Evolutionary conservation across 2,329 filamentous ascomycete species (phyloP), one percentile per base, ranked within the genome.

Genomic region (Calonectria crousiana): DNA sequence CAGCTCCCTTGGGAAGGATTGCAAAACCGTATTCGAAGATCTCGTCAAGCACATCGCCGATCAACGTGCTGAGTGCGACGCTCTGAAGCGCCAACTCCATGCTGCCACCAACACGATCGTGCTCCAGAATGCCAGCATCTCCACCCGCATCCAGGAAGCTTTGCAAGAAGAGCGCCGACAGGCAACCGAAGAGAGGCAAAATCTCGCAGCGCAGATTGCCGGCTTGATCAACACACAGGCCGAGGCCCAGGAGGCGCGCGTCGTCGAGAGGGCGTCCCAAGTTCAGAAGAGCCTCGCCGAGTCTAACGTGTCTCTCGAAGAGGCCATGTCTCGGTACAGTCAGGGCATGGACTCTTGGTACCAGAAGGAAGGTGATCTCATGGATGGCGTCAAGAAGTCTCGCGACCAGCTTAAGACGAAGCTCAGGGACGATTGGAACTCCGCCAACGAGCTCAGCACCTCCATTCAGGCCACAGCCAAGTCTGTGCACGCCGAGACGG

Each of bases 401-500:
- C 90, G 94, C 69, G 95, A 98, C 74, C 90, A 89, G 32, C 87
- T 98, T 79, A 97, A 97, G 88, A 90, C 88, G 5, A 95, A 92
- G 86, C 90, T 98, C 83, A 94, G 97, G 85, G 92, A 94, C 70
- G 96, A 98, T 83, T 98, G 96, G 93, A 92, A 91, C 75, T 92
- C 87, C 36, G 95, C 96, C 47, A 94, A 95, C 79, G 90, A 94
- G 72, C 93, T 95, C 81, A 97, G 95, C 79, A 92, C 89, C n/a
- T 93, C 93, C 8, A 96, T 99, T 79, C 95, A 96, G 78, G 90
- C 91, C 10, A 94, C 94, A 0, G 96, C 96, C 0, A 94, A 94
- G 79, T 95, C 95, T 3, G 95, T 98, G 1, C 96, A 99, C 78
- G 93, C 94, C 41, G 94, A 98, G 85, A 98, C 96, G 0, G 92